Base-by-base conservation (phyloP, 352 stramenopile species). In the Globisporangium barbulae region DNA sequence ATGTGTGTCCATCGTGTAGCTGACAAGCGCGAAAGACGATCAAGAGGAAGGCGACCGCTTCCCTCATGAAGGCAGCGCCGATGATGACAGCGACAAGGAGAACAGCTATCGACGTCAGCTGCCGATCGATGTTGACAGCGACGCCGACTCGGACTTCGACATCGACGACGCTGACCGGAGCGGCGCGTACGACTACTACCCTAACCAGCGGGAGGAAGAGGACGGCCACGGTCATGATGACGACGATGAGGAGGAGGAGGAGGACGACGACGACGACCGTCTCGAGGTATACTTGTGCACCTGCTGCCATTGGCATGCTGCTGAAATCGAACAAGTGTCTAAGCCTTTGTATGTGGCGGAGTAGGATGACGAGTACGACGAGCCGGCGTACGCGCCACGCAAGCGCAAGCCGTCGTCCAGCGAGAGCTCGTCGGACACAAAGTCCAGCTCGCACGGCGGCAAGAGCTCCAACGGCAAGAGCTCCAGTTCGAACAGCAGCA, bases 11-110 rank as follows among this genome's bases (percentile, higher is more conserved):
- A 35, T 66, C 10, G 10, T 45, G 21, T 5, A 58, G 52, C 31
- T 58, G 52, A 58, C 19, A 45, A 58, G 52, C 31, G 1, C 21
- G 30, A 58, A 58, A 15, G 31, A 45, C 19, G 52, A 57, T 19
- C 15, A 52, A 21, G 45, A 37, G 0, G 31, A 4, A 31, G 57
- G 69, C 13, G 63, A 73, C 10, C 37, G 42, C 3, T 50, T n/a
- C 13, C 8, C 33, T 41, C 28, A 71, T 70, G 67, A 63, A 17
- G 37, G 3, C 33, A 10, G 3, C 30, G 39, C 52, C 54, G 53
- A 30, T 21, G 63, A 72, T 48, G 53, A 69, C 15, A 39, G 55
- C 0, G 65, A 79, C 41, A 81, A 79, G 33, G 77, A 83, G 48
- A 84, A 79, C 48, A 50, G 61, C 15, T 60, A 41, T 9, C 69